Percentiles rank a stretch among this genome's conserved stretches.
phyloP scores from a whole-genome alignment of 768 basidiomycete species.

The Rhizopogon vinicolor region DNA sequence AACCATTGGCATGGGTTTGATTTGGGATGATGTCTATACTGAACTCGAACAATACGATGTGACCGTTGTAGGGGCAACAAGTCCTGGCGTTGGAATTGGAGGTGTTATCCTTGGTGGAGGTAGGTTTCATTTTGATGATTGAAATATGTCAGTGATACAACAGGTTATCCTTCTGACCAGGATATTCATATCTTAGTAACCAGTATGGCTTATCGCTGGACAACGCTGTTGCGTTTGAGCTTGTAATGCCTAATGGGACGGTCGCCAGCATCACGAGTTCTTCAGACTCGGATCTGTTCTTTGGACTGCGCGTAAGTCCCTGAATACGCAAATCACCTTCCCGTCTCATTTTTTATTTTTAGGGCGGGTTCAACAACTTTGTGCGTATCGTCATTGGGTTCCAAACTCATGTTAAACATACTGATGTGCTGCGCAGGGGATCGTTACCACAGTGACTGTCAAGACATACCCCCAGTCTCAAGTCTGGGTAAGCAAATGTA shows the following conservation, averaged over 20 bases:
- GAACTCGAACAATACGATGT: constrained; percentile 45
- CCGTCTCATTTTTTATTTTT: neutral
- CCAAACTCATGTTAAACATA: neutral
- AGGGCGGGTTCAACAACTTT: constrained; percentile 67
- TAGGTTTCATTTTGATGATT: constrained; percentile 5
- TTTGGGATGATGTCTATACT: constrained; percentile 53
- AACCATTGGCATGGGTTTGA: constrained; percentile 33
- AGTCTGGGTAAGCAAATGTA: constrained; percentile 49
- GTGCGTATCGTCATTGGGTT: constrained; percentile 15
- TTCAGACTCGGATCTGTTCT: constrained; percentile 36
- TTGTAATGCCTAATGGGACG: constrained; percentile 51
- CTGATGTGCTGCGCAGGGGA: constrained; percentile 34
- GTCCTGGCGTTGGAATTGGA: constrained; percentile 52
- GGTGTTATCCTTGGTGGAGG: constrained; percentile 58
- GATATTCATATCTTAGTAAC: constrained; percentile 61
- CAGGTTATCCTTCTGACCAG: constrained; percentile 15
- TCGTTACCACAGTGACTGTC: constrained; percentile 55
- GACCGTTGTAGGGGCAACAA: constrained; percentile 55
- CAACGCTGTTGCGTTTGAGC: constrained; percentile 48
- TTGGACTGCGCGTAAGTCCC: constrained; percentile 34
- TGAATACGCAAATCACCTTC: neutral
- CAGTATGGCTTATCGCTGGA: constrained; percentile 56
- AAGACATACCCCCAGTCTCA: constrained; percentile 48
- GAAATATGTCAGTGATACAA: neutral
- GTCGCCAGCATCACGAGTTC: constrained; percentile 28